Evolutionary conservation across 2,329 filamentous ascomycete species (phyloP), one percentile per base, ranked within the genome.

Genomic region (Trichoderma breve): DNA sequence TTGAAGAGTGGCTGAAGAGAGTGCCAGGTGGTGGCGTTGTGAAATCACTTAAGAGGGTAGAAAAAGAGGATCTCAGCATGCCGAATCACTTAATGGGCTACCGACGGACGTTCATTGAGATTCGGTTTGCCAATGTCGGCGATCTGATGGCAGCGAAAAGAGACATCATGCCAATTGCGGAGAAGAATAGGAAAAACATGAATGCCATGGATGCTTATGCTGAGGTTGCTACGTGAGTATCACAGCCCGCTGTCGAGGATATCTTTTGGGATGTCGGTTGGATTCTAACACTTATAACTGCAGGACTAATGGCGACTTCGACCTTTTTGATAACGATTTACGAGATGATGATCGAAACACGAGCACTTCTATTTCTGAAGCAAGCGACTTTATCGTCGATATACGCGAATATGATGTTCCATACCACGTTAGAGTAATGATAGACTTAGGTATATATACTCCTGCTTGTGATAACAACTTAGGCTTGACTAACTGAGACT

Each of bases 401-500:
- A 97, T 99, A 81, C 91, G 96, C 87, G 96, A 99, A 86, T 99
- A 97, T 83, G 96, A 99, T 83, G 97, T 99, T 78, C 97, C 96
- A 75, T 99, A 99, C 86, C 96, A 99, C 86, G 96, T 99, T 80
- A 90, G 96, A 88, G 95, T 99, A 84, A 93, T 97, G 83, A 99
- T 99, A 84, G 96, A 99, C 84, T 89, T 94, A 86, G 88, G 92
- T 94, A 75, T 73, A 80, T 75, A 3, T 63, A n/a, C n/a, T 39
- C 18, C 47, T 30, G 51, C 34, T 21, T 26, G n/a, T 30, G 28
- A 26, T 18, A 32, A 30, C 14, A n/a, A 43, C 30, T 26, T 39
- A 21, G 8, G 8, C 14, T 21, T 24, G 8, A 11, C n/a, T 57
- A 71, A 63, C 79, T 81, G 70, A 80, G 78, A 39, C 14, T 6